These are phyloP conservation scores for Aspergillus fijiensis DNA, from an alignment of 2,329 filamentous ascomycete genomes.

Conservation along the genomic window DNA sequence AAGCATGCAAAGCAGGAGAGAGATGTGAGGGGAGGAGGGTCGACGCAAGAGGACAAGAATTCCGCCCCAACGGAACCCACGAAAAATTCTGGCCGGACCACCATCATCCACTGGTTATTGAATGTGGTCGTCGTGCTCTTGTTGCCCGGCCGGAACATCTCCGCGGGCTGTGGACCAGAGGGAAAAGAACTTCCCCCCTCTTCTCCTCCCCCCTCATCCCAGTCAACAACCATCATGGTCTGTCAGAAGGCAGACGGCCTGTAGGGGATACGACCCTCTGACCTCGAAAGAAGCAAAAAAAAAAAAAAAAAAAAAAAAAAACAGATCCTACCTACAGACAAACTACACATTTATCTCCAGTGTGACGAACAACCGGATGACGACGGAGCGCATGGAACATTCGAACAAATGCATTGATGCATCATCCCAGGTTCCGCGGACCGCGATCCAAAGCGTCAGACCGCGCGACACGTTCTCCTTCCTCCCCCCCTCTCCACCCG, in stretches of 20 bases:
- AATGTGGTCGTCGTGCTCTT: neutral
- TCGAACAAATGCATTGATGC: neutral
- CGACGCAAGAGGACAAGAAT: slow-evolving; percentile 3
- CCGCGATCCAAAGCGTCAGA: neutral
- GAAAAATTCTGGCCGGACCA: neutral
- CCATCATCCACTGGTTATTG: neutral
- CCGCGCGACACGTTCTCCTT: slow-evolving; percentile 5
- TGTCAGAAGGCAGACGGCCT: neutral
- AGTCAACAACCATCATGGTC: neutral
- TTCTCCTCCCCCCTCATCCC: neutral
- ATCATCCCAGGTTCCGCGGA: neutral
- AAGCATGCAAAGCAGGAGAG: too few species aligned
- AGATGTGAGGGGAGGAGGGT: neutral
- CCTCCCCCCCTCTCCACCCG: slow-evolving; percentile 3
- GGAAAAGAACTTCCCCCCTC: neutral
- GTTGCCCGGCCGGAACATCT: slow-evolving; percentile 8
- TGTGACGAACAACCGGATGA: neutral
- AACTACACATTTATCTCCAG: neutral
- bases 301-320: too few species aligned
- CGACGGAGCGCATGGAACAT: neutral
- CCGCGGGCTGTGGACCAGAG: slow-evolving; percentile 2
- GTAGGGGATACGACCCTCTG: neutral
- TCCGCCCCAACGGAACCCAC: slow-evolving; percentile 7
- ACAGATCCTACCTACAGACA: neutral
- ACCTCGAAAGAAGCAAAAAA: neutral